A percentile compares a stretch with the other conserved stretches of the same genome.
Conservation (phyloP, 1,284 basidiomycete species). For the Schizophyllum commune region DNA sequence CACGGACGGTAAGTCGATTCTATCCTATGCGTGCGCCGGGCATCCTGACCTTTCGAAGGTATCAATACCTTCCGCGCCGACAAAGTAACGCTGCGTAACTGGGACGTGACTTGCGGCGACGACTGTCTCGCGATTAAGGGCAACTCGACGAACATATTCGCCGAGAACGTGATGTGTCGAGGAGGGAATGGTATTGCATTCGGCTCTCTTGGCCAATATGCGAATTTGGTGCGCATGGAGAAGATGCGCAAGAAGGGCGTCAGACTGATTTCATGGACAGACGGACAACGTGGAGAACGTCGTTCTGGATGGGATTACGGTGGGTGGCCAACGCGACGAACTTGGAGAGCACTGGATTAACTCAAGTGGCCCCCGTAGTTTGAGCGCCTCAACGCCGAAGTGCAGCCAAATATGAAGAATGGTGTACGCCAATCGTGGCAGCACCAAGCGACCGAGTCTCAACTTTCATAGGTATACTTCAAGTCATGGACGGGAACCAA, state of each 20-base stretch:
- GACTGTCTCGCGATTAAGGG: conserved; percentile 65
- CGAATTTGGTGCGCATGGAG: conserved; percentile 42
- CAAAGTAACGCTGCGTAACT: conserved; percentile 43
- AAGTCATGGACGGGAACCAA: conserved; percentile 55
- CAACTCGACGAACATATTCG: conserved; percentile 51
- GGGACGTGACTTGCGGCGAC: conserved; percentile 56
- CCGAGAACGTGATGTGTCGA: conserved; percentile 43
- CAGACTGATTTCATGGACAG: conserved; percentile 21
- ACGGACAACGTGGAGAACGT: conserved; percentile 54
- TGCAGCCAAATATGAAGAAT: conserved; percentile 49
- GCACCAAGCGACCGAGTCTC: background rate
- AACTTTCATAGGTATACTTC: conserved; percentile 42
- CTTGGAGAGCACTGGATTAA: background rate
- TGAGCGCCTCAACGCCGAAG: conserved; percentile 31
- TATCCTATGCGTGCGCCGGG: background rate
- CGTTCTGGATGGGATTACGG: conserved; percentile 40
- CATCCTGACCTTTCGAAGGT: conserved; percentile 22
- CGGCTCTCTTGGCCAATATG: conserved; percentile 57
- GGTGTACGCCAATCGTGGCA: conserved; percentile 28
- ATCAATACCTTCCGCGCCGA: conserved; percentile 56
- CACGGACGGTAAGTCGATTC: conserved; percentile 39
- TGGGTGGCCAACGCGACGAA: conserved; percentile 14
- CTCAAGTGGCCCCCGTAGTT: conserved; percentile 25
- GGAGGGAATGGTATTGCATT: conserved; percentile 63
- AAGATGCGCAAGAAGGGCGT: too few species aligned